Base-by-base conservation (phyloP, 2,329 filamentous ascomycete species). In the Coniella vitis region DNA sequence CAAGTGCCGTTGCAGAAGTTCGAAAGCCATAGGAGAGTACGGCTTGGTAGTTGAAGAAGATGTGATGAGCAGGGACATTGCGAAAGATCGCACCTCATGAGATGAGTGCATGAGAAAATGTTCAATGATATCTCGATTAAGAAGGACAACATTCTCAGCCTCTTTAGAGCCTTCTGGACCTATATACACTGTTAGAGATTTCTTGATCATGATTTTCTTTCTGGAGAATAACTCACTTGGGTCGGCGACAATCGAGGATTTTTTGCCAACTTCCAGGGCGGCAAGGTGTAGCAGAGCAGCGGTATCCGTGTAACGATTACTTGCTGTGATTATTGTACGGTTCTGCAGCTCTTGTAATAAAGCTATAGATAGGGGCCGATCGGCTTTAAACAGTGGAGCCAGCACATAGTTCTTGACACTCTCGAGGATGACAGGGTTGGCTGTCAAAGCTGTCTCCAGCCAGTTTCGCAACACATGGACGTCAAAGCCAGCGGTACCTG, bases 31-130 rank as follows among this genome's bases (percentile, higher is more conserved):
- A 0, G 67, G 59, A 0, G 83, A 83, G 45, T 94, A 83, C 1
- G 89, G 85, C 45, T 80, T 81, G 3, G 86, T 89, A 1, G 84
- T 84, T 2, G 86, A 81, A 9, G 83, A 80, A 0, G 88, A 91
- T 9, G 84, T 83, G 12, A 89, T 79, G 7, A 95, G 75, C 12
- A 96, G 75, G 22, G 88, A 88, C 34, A 96, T 75, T 0, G 87
- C 87, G n/a, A 90, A 79, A 20, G 90, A 78, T 22, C 90, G 81
- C 45, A 91, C 83, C 54, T 81, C 72, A 57, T 80, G 70, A 58
- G 79, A 79, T 37, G 72, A 72, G 65, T 79, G 74, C 3, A 69
- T 68, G 25, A 84, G 63, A 3, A 84, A 71, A 31, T 61, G 65
- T 34, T 77, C 73, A 7, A 85, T 63, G 2, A 69, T 65, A 12